A percentile compares a stretch with the other conserved stretches of the same genome.
These are phyloP conservation scores for Westerdykella aurantiaca DNA, from an alignment of 2,329 filamentous ascomycete genomes.

Conservation along the genomic window DNA sequence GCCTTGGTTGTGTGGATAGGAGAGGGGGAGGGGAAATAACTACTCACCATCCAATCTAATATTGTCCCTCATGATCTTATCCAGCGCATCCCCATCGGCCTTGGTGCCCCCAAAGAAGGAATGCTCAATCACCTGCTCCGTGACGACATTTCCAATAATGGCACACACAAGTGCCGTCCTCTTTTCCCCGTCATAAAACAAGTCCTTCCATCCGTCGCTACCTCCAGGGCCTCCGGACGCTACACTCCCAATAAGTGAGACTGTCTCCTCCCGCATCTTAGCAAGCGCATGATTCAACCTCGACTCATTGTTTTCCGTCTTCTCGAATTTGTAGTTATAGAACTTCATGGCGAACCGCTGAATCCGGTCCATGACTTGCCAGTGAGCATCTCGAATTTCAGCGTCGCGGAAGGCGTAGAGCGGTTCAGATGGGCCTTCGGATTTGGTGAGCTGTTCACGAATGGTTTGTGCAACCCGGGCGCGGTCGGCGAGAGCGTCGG, in stretches of 20 bases:
- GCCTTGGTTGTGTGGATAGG: no score
- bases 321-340: conserved; percentile 6
- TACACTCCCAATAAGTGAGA: conserved; percentile 20
- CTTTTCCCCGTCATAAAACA: conserved; percentile 18
- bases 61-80: conserved; percentile 7
- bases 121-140: conserved; percentile 26
- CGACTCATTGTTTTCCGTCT: not conserved
- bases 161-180: conserved; percentile 18
- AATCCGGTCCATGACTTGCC: conserved; percentile 14
- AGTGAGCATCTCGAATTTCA: conserved; percentile 22
- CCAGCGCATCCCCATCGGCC: conserved; percentile 5
- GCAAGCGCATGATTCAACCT: not conserved
- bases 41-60: conserved; percentile 20
- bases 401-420: conserved; percentile 19
- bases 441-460: no score
- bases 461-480: no score
- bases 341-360: conserved; percentile 8
- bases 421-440: conserved; percentile 10
- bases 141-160: conserved; percentile 26
- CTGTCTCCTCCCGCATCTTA: conserved; percentile 11
- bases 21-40: no score
- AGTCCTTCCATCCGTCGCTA: conserved; percentile 16
- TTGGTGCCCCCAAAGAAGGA: conserved; percentile 18
- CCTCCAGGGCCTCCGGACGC: conserved; percentile 21
- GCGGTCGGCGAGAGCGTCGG: no score